These are phyloP conservation scores for Carex scoparia DNA, from an alignment of 176 grass and related monocot genomes.

Conservation along the genomic window DNA sequence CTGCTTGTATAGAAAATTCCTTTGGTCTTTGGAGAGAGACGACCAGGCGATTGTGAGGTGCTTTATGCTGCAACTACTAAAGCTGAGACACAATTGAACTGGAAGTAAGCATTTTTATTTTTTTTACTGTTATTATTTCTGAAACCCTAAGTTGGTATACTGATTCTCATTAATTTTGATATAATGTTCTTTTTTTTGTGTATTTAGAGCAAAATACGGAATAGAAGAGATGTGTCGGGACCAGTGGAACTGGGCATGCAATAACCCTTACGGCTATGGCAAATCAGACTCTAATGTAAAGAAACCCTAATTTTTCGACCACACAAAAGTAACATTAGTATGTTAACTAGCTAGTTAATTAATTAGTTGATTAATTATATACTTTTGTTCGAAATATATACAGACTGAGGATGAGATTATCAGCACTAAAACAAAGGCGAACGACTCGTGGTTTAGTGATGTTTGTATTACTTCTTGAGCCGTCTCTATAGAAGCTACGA, in stretches of 20 bases:
- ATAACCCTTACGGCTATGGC: constrained; percentile 67
- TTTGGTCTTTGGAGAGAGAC: constrained; percentile 59
- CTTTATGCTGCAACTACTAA: constrained; percentile 73
- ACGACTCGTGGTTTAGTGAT: constrained; percentile 17
- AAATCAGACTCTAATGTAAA: constrained; percentile 47
- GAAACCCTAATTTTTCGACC: constrained; percentile 20
- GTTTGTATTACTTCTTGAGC: constrained; percentile 21
- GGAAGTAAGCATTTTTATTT: constrained; percentile 58
- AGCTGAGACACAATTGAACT: constrained; percentile 84
- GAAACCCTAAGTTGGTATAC: background rate
- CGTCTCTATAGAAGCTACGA: background rate
- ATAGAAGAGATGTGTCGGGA: constrained; percentile 84
- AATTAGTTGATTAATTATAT: background rate
- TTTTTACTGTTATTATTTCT: background rate
- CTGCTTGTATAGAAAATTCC: constrained; percentile 66
- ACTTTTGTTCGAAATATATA: background rate
- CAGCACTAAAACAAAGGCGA: constrained; percentile 11
- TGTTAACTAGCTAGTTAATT: background rate
- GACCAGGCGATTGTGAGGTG: constrained; percentile 86
- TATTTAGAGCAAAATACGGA: constrained; percentile 64
- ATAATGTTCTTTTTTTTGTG: background rate
- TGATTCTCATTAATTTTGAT: background rate
- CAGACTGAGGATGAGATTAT: constrained; percentile 8
- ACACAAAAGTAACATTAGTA: background rate
- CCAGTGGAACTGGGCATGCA: constrained; percentile 91